A percentile compares a stretch with the other conserved stretches of the same genome.
phyloP scores from a whole-genome alignment of 2,329 filamentous ascomycete genomes.

The Zasmidium cellare region DNA sequence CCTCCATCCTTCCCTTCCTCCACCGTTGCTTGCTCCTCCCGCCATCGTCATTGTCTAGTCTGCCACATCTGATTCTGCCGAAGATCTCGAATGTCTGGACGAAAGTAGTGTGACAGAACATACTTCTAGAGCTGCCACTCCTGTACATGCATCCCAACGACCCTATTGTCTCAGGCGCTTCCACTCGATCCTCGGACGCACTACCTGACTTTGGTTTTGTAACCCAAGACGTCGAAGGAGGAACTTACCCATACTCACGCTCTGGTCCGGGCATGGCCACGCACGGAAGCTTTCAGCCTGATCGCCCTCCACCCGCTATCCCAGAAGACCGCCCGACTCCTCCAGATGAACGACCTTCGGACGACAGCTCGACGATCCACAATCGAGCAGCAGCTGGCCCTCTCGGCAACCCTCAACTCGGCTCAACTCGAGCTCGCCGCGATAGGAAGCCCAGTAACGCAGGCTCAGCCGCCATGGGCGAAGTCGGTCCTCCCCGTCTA shows the following conservation, averaged over 20 bases:
- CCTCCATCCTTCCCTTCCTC: neutral
- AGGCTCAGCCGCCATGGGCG: slow-evolving; percentile 13
- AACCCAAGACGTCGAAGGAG: slow-evolving; percentile 5
- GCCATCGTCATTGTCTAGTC: slow-evolving; percentile 7
- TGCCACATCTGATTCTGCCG: slow-evolving; percentile 1
- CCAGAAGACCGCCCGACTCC: slow-evolving; percentile 10
- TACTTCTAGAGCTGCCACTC: neutral
- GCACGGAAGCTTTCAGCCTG: slow-evolving; percentile 10
- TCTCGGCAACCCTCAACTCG: slow-evolving; percentile 4
- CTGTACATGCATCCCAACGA: slow-evolving; percentile 9
- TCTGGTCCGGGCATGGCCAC: slow-evolving; percentile 9
- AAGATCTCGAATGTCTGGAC: neutral
- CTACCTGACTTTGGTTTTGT: slow-evolving; percentile 11
- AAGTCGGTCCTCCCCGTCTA: slow-evolving; percentile 13
- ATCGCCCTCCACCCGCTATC: slow-evolving; percentile 7
- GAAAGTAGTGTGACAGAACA: neutral
- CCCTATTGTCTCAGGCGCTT: slow-evolving; percentile 7
- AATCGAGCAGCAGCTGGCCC: neutral
- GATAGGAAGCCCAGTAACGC: slow-evolving; percentile 20
- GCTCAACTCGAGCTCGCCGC: slow-evolving; percentile 10
- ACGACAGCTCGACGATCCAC: slow-evolving; percentile 14
- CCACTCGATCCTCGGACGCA: slow-evolving; percentile 13
- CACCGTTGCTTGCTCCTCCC: neutral
- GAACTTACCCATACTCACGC: neutral
- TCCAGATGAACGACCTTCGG: slow-evolving; percentile 1